phyloP scores from a whole-genome alignment of 2,329 filamentous ascomycete species.

The Hymenotorrendiella dingleyae region DNA sequence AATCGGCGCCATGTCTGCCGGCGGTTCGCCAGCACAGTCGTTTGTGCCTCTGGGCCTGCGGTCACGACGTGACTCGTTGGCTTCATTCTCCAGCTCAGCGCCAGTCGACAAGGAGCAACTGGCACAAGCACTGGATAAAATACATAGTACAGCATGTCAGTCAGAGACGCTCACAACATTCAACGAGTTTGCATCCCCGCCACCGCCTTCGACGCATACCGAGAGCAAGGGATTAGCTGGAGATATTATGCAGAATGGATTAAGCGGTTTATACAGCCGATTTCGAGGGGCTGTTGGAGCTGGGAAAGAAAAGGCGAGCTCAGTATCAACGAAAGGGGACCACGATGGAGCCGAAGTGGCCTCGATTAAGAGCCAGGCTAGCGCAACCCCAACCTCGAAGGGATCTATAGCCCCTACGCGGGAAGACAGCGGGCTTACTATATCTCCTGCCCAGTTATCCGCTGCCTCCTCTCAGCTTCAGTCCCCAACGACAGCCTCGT shows the following conservation, averaged over 20 bases:
- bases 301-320: constrained; percentile 45
- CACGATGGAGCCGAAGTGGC: constrained; percentile 38
- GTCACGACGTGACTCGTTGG: constrained; percentile 39
- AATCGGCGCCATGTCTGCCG: constrained; percentile 24
- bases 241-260: constrained; percentile 74
- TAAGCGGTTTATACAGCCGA: constrained; percentile 84
- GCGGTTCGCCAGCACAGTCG: constrained; percentile 23
- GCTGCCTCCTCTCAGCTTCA: constrained; percentile 28
- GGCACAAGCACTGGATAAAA: constrained; percentile 74
- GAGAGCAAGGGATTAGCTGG: constrained; percentile 67
- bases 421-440: constrained; percentile 34
- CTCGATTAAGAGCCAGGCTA: constrained; percentile 39
- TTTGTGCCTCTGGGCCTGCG: constrained; percentile 20
- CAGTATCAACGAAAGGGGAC: constrained; percentile 34
- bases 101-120: constrained; percentile 68
- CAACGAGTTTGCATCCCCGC: constrained; percentile 78
- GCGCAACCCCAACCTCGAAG: constrained; percentile 37
- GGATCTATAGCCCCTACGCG: constrained; percentile 36
- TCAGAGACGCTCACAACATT: constrained; percentile 84
- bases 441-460: constrained; percentile 29
- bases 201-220: constrained; percentile 47
- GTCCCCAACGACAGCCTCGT: constrained; percentile 27
- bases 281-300: constrained; percentile 74
- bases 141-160: constrained; percentile 83
- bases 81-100: constrained; percentile 41